Percentiles rank a stretch among this genome's conserved stretches.
Evolutionary conservation across 768 basidiomycete species (phyloP).

Genomic region (Tricholoma hemisulphureum): DNA sequence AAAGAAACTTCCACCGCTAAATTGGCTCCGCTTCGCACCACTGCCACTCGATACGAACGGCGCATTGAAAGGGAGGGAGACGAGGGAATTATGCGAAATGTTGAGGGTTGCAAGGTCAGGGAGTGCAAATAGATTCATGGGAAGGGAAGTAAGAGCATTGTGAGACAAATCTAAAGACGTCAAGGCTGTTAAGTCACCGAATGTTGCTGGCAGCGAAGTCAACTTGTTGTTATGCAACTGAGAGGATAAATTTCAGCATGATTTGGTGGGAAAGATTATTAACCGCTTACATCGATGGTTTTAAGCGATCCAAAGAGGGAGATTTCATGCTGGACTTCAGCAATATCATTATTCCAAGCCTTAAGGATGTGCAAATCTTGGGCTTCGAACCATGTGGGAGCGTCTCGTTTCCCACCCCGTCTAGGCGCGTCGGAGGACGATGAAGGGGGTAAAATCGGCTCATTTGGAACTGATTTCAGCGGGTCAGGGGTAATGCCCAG

Average conservation of each 20-base stretch:
- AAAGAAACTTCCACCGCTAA: conserved; percentile 58
- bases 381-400: conserved; percentile 77
- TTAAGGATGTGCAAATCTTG: conserved; percentile 76
- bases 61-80: conserved; percentile 57
- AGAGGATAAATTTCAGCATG: conserved; percentile 3
- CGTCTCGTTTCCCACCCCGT: conserved; percentile 41
- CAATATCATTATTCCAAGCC: conserved; percentile 77
- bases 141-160: conserved; percentile 64
- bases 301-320: conserved; percentile 83
- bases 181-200: conserved; percentile 67
- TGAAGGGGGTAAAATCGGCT: conserved; percentile 49
- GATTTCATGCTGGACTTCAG: conserved; percentile 78
- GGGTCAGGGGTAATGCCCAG: conserved; percentile 69
- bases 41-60: conserved; percentile 44
- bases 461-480: conserved; percentile 62
- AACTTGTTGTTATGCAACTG: conserved; percentile 80
- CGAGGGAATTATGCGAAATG: conserved; percentile 67
- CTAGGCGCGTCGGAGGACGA: conserved; percentile 35
- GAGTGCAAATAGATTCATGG: conserved; percentile 63
- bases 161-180: conserved; percentile 72
- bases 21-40: conserved; percentile 25
- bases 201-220: conserved; percentile 55
- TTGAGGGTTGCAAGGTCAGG: conserved; percentile 67
- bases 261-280: background rate
- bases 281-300: conserved; percentile 65